A percentile compares a stretch with the other conserved stretches of the same genome.
phyloP scores from a whole-genome alignment of 768 basidiomycete genomes.

The Mycena indigotica region DNA sequence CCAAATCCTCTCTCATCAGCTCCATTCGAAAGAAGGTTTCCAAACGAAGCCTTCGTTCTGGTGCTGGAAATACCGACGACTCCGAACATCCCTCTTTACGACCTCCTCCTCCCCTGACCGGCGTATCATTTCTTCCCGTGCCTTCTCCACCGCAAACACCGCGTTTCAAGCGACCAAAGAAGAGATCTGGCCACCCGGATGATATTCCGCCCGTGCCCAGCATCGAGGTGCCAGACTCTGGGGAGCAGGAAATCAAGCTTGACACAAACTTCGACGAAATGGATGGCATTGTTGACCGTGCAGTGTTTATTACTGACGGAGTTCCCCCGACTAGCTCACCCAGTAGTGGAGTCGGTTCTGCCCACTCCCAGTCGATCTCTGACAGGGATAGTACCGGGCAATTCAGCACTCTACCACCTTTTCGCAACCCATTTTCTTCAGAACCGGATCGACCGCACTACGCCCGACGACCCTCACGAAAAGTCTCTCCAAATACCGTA shows the following conservation, averaged over 20 bases:
- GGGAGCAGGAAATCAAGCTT: slow-evolving; percentile 46
- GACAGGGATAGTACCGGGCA: slow-evolving; percentile 31
- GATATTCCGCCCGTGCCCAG: slow-evolving; percentile 36
- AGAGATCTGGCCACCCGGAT: slow-evolving; percentile 37
- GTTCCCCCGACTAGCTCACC: slow-evolving; percentile 40
- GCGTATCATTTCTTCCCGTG: slow-evolving; percentile 27
- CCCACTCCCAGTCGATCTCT: slow-evolving; percentile 35
- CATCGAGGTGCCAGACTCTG: slow-evolving; percentile 33
- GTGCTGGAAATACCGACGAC: too few relatives aligned
- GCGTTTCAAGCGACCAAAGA: slow-evolving; percentile 26
- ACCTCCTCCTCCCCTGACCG: slow-evolving; percentile 36
- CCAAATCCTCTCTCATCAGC: slow-evolving; percentile 51
- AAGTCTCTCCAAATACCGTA: slow-evolving; percentile 57
- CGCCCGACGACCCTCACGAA: slow-evolving; percentile 30
- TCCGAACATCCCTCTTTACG: slow-evolving; percentile 42
- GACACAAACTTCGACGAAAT: slow-evolving; percentile 76
- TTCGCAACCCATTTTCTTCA: slow-evolving; percentile 44
- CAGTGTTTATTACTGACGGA: slow-evolving; percentile 28
- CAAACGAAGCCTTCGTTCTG: slow-evolving; percentile 43
- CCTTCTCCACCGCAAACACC: slow-evolving; percentile 14
- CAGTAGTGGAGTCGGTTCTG: slow-evolving; percentile 44
- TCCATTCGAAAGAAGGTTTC: slow-evolving; percentile 44
- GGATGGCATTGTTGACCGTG: slow-evolving; percentile 77
- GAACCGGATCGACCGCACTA: slow-evolving; percentile 4
- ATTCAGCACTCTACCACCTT: too few relatives aligned